A percentile compares a stretch with the other conserved stretches of the same genome.
These are phyloP conservation scores for Macrotyloma uniflorum DNA, from an alignment of 306 rosid genomes.

Conservation along the genomic window DNA sequence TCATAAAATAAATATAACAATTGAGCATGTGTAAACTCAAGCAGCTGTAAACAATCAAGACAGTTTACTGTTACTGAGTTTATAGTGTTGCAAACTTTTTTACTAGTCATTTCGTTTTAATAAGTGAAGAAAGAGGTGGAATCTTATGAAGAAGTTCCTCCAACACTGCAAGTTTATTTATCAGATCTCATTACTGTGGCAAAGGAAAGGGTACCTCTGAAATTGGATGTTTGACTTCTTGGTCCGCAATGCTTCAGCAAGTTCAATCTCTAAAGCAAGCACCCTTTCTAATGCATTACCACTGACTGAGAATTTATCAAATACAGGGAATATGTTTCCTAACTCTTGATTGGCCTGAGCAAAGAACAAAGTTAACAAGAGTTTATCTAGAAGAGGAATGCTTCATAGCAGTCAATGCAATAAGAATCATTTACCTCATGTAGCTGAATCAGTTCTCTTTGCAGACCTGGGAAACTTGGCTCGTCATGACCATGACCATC, in stretches of 20 bases:
- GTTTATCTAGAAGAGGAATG: conserved; percentile 11
- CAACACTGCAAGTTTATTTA: conserved; percentile 26
- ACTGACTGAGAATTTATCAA: conserved; percentile 58
- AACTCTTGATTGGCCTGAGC: conserved; percentile 85
- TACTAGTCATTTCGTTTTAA: not conserved
- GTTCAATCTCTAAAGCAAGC: conserved; percentile 93
- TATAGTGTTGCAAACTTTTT: not conserved
- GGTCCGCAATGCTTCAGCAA: conserved; percentile 84
- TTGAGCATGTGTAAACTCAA: not conserved
- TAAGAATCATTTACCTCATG: conserved; percentile 61
- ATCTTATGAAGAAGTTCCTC: not conserved
- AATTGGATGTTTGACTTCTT: conserved; percentile 72
- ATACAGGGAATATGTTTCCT: conserved; percentile 72
- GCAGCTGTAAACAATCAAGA: not conserved
- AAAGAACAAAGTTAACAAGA: conserved; percentile 36
- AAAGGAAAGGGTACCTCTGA: conserved; percentile 72
- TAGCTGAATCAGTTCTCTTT: conserved; percentile 71
- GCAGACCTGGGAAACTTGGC: conserved; percentile 65
- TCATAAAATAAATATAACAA: not conserved
- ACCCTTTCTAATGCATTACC: conserved; percentile 96
- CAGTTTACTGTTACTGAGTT: not conserved
- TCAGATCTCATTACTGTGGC: conserved; percentile 18
- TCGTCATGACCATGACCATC: conserved; percentile 56
- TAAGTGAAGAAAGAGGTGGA: conserved; percentile 2
- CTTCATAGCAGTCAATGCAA: conserved; percentile 22